These are phyloP conservation scores for Soucietia sequanensis DNA, from an alignment of 805 yeast genomes.

Conservation along the genomic window DNA sequence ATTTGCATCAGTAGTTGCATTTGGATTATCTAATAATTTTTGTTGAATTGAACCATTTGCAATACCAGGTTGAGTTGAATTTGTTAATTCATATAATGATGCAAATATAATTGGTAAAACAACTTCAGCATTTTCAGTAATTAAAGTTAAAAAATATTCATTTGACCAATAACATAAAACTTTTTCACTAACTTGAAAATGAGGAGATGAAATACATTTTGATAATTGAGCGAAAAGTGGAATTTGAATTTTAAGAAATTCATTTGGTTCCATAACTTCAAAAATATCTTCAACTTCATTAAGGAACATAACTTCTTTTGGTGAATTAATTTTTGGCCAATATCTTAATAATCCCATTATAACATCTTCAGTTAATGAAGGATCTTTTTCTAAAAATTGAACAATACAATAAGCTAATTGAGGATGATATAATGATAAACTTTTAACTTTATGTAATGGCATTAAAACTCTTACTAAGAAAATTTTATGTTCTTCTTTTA, in stretches of 20 bases:
- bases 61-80: slow-evolving; percentile 43
- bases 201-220: slow-evolving; percentile 90
- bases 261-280: slow-evolving; percentile 92
- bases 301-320: slow-evolving; percentile 93
- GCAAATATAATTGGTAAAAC: slow-evolving; percentile 91
- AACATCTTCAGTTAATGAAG: slow-evolving; percentile 90
- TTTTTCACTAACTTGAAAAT: slow-evolving; percentile 96
- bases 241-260: slow-evolving; percentile 86
- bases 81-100: slow-evolving; percentile 80
- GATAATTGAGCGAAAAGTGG: slow-evolving; percentile 93
- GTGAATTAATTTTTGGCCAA: slow-evolving; percentile 96
- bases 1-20: slow-evolving; percentile 39
- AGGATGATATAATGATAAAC: slow-evolving; percentile 89
- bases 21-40: slow-evolving; percentile 36
- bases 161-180: slow-evolving; percentile 93
- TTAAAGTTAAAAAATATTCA: slow-evolving; percentile 85
- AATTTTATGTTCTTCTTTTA: slow-evolving; percentile 94
- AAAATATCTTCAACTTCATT: slow-evolving; percentile 96
- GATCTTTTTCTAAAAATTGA: slow-evolving; percentile 94
- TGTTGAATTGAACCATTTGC: slow-evolving; percentile 41
- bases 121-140: slow-evolving; percentile 89
- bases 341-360: slow-evolving; percentile 86
- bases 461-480: slow-evolving; percentile 82
- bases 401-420: slow-evolving; percentile 96
- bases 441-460: slow-evolving; percentile 90